These are phyloP conservation scores for Olyra latifolia DNA, from an alignment of 176 grass and related monocot genomes.

Conservation along the genomic window DNA sequence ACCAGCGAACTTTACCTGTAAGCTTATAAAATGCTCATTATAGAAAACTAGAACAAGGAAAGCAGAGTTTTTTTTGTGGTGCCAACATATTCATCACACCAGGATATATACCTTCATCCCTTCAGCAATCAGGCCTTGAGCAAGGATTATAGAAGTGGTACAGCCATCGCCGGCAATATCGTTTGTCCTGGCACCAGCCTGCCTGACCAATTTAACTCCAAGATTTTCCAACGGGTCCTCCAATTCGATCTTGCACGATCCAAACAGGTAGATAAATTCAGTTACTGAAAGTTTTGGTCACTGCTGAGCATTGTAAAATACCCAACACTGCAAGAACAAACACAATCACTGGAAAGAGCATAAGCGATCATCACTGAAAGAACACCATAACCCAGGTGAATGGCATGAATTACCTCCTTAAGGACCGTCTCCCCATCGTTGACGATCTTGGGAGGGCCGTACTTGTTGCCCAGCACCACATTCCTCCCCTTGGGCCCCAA, in stretches of 20 bases:
- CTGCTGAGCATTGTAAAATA: not conserved
- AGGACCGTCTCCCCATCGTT: conserved; percentile 95
- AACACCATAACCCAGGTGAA: not conserved
- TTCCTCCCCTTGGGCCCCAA: conserved; percentile 93
- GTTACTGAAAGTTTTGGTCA: not conserved
- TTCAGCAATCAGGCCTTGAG: conserved; percentile 88
- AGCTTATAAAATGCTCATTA: not conserved
- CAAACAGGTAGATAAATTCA: conserved; percentile 4
- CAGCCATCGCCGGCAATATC: conserved; percentile 88
- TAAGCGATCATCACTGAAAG: not conserved
- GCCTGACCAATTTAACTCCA: conserved; percentile 88
- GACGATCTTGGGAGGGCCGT: conserved; percentile 92
- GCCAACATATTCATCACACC: not conserved
- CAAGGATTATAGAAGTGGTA: conserved; percentile 94
- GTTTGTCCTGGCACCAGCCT: conserved; percentile 87
- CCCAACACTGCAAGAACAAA: conserved; percentile 1
- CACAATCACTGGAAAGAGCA: not conserved
- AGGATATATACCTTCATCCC: conserved; percentile 68
- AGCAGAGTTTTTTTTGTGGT: not conserved
- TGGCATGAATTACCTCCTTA: conserved; percentile 68
- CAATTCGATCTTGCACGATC: conserved; percentile 69
- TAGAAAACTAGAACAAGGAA: conserved; percentile 14
- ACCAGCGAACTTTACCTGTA: not conserved
- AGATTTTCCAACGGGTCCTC: conserved; percentile 94
- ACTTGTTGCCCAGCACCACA: conserved; percentile 88